Evolutionary conservation across 2,329 filamentous ascomycete species (phyloP).

Genomic region (Diaporthe australafricana): DNA sequence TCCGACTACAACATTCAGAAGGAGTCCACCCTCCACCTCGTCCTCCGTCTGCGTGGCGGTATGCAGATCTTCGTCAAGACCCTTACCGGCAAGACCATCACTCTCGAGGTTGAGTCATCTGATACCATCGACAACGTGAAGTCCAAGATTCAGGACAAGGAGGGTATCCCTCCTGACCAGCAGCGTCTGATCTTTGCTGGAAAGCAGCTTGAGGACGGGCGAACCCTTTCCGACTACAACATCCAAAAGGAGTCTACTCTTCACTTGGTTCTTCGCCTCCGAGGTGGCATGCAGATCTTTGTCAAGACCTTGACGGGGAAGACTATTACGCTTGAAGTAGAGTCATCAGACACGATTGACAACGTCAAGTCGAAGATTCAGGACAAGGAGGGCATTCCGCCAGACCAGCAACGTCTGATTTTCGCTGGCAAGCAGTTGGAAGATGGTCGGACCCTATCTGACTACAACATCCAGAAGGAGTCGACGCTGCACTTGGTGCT

Average conservation of each 20-base stretch:
- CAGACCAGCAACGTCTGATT: constrained; percentile 77
- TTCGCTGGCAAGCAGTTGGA: constrained; percentile 79
- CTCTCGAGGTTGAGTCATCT: constrained; percentile 87
- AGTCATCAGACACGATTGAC: constrained; percentile 76
- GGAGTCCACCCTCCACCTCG: constrained; percentile 86
- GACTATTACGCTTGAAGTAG: constrained; percentile 77
- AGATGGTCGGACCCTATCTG: constrained; percentile 83
- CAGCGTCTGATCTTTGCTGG: constrained; percentile 94
- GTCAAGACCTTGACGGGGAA: constrained; percentile 78
- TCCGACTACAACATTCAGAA: constrained; percentile 97
- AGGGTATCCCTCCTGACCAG: constrained; percentile 94
- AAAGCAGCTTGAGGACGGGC: constrained; percentile 93
- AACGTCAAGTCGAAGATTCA: constrained; percentile 79
- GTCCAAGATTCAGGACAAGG: constrained; percentile 92
- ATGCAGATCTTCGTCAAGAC: constrained; percentile 94
- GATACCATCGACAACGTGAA: constrained; percentile 97
- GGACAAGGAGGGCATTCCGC: constrained; percentile 78
- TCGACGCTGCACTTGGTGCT: constrained; percentile 78
- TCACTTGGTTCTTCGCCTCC: constrained; percentile 83
- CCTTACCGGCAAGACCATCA: constrained; percentile 93
- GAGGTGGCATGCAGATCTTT: constrained; percentile 84
- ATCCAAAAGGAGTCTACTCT: constrained; percentile 93
- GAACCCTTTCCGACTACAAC: constrained; percentile 94
- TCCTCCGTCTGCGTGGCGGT: constrained; percentile 88
- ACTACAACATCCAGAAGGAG: constrained; percentile 90